These are phyloP conservation scores for Pseudonitzschia pungens DNA, from an alignment of 108 stramenopile species.

Conservation along the genomic window DNA sequence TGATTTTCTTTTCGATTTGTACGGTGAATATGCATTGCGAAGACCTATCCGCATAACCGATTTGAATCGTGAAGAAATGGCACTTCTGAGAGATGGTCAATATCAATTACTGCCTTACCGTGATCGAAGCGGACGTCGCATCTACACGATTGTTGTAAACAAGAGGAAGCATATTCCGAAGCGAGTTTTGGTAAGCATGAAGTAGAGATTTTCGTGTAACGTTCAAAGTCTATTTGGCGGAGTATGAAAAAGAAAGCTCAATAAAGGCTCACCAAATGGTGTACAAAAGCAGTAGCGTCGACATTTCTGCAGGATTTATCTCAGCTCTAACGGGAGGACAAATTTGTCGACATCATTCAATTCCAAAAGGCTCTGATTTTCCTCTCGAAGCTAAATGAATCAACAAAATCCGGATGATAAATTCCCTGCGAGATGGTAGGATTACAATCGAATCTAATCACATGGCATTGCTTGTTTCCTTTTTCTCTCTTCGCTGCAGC, in stretches of 20 bases:
- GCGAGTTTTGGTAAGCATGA: not conserved
- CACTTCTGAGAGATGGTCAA: not conserved
- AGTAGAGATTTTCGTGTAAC: not conserved
- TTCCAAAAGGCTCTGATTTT: too few relatives aligned
- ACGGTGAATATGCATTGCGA: slow-evolving; percentile 24
- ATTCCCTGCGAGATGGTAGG: too few relatives aligned
- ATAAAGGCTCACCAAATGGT: too few relatives aligned
- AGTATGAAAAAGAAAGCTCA: too few relatives aligned
- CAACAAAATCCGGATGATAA: too few relatives aligned
- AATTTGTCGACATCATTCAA: too few relatives aligned
- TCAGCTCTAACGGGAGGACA: too few relatives aligned
- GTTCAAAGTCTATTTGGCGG: too few relatives aligned
- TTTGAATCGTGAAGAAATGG: slow-evolving; percentile 4
- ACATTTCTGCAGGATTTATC: too few relatives aligned
- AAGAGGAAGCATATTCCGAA: not conserved
- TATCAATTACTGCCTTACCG: slow-evolving; percentile 10
- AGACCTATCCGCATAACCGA: slow-evolving; percentile 10
- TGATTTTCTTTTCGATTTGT: slow-evolving; percentile 37
- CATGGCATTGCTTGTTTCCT: not conserved
- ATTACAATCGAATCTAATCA: too few relatives aligned
- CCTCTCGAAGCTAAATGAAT: too few relatives aligned
- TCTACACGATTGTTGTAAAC: not conserved
- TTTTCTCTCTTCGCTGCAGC: not conserved
- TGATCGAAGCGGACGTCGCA: slow-evolving; percentile 12
- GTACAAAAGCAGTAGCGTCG: too few relatives aligned